Evolutionary conservation across 495 filamentous ascomycete genomes (phyloP).

Genomic region (Barbatosphaeria neglecta): DNA sequence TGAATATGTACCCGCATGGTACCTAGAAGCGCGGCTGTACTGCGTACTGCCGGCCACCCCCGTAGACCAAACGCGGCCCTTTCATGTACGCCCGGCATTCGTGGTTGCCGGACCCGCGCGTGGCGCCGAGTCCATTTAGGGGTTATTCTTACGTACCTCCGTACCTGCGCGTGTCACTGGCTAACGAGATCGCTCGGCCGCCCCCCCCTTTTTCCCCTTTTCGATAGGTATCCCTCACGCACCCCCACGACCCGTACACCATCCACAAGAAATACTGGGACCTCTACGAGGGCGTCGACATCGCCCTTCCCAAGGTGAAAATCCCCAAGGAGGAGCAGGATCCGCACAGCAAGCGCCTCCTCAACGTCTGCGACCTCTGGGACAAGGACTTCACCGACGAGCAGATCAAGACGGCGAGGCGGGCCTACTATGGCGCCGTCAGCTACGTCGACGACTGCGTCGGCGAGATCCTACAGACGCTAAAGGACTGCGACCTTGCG

Average conservation of each 20-base stretch:
- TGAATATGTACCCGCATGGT: background rate
- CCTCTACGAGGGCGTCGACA: conserved; percentile 75
- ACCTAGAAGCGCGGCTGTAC: background rate
- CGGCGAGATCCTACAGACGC: conserved; percentile 59
- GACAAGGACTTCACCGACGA: conserved; percentile 67
- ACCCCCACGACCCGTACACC: conserved; percentile 85
- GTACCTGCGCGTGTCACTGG: background rate
- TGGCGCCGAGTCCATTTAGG: background rate
- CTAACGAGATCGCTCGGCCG: conserved; percentile 1
- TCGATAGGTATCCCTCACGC: conserved; percentile 65
- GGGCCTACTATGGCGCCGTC: conserved; percentile 81
- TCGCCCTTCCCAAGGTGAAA: conserved; percentile 59
- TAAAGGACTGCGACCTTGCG: conserved; percentile 62
- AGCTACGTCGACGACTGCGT: conserved; percentile 83
- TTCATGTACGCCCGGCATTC: too few species aligned
- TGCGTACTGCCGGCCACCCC: too few species aligned
- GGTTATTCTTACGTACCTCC: background rate
- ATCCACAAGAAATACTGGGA: conserved; percentile 87
- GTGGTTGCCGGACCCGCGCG: too few species aligned
- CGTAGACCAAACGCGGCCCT: too few species aligned
- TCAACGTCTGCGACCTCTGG: conserved; percentile 72
- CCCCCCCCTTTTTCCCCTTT: background rate
- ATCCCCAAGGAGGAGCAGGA: conserved; percentile 72
- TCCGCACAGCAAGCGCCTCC: conserved; percentile 64
- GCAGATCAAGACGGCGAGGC: conserved; percentile 63